A percentile compares a stretch with the other conserved stretches of the same genome.
Conservation (phyloP, 2,329 filamentous ascomycete species). For the Trichoderma oligosporum region DNA sequence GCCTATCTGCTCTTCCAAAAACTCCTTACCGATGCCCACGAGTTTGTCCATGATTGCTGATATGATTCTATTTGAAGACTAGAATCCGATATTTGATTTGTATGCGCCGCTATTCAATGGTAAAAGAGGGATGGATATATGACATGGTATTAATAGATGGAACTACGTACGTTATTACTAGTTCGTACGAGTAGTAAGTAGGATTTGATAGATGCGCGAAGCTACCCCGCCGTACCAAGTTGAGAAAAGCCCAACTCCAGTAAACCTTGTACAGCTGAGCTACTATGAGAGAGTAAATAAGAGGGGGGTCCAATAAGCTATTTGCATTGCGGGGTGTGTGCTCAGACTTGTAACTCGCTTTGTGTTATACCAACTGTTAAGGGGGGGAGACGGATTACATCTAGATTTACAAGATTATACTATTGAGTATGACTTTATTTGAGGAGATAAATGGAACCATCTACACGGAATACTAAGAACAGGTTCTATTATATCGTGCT, state of each 20-base stretch:
- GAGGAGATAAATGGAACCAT: too few relatives aligned
- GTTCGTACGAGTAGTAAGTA: too few relatives aligned
- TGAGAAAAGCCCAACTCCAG: neutral
- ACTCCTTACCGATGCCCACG: constrained; percentile 38
- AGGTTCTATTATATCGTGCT: too few relatives aligned
- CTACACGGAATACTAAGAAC: too few relatives aligned
- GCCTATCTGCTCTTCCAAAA: constrained; percentile 31
- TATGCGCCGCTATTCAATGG: neutral
- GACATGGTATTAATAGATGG: neutral
- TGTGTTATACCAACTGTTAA: too few relatives aligned
- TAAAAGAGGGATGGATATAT: neutral
- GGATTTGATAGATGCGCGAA: neutral
- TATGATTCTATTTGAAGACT: neutral
- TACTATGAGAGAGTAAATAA: neutral
- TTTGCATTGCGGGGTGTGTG: constrained; percentile 8
- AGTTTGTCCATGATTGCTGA: constrained; percentile 37
- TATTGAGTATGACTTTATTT: too few relatives aligned
- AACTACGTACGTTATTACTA: too few relatives aligned
- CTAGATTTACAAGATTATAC: too few relatives aligned
- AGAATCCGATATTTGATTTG: neutral
- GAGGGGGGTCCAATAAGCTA: constrained; percentile 8
- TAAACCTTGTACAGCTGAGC: neutral
- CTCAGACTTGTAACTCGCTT: too few relatives aligned
- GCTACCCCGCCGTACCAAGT: constrained; percentile 16
- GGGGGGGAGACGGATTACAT: too few relatives aligned